Conservation (phyloP, 1,139 yeast genomes). For the Schizosaccharomyces versatilis region DNA sequence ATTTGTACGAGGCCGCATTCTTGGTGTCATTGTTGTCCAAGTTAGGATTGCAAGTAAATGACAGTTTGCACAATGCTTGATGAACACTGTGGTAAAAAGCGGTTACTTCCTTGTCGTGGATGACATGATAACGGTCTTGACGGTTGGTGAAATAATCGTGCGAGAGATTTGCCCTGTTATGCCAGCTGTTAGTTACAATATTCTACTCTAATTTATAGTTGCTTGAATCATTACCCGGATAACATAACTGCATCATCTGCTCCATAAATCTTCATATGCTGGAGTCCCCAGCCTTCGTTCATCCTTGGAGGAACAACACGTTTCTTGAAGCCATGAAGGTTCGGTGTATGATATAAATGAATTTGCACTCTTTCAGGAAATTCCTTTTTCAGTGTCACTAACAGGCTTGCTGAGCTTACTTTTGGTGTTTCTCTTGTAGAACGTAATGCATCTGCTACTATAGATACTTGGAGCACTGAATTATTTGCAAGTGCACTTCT, state of each 20-base stretch:
- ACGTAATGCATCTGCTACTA: constrained; percentile 68
- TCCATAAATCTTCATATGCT: constrained; percentile 93
- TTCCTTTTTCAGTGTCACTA: constrained; percentile 43
- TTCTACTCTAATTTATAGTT: background rate
- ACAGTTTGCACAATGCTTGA: constrained; percentile 38
- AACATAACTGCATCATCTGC: constrained; percentile 74
- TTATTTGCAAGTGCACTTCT: constrained; percentile 37
- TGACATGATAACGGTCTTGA: constrained; percentile 75
- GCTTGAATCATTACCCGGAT: constrained; percentile 28
- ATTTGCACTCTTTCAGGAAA: constrained; percentile 50
- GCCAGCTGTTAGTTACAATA: background rate
- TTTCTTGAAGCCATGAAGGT: constrained; percentile 45
- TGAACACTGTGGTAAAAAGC: constrained; percentile 57
- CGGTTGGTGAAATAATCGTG: constrained; percentile 85
- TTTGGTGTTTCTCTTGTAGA: constrained; percentile 86
- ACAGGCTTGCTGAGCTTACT: constrained; percentile 50
- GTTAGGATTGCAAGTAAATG: constrained; percentile 28
- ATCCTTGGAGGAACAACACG: constrained; percentile 54
- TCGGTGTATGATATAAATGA: constrained; percentile 79
- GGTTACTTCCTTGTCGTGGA: constrained; percentile 34
- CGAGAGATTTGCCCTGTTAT: constrained; percentile 46
- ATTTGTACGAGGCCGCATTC: constrained; percentile 16
- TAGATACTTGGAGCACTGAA: constrained; percentile 40
- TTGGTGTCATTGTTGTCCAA: constrained; percentile 7
- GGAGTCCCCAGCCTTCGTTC: constrained; percentile 81